Evolutionary conservation across 352 stramenopile species (phyloP), one percentile per base, ranked within the genome.

Genomic region (Globisporangium alternatum): DNA sequence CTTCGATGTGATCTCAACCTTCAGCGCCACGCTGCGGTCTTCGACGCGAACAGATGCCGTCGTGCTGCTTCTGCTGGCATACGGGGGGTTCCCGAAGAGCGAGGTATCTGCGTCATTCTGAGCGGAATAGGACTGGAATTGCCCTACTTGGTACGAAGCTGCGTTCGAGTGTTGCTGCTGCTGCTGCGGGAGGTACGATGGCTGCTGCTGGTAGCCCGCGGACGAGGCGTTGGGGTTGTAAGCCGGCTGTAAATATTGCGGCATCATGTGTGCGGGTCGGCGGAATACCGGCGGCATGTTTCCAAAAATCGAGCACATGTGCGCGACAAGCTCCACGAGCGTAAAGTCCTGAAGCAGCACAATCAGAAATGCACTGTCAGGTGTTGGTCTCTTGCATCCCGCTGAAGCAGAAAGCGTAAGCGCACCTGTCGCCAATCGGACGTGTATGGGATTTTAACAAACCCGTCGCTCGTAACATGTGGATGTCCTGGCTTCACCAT

Each of bases 301-400:
- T 43, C 88, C 86, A 60, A 96, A 96, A 47, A 96, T 93, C n/a
- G 85, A 95, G 74, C 88, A 95, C 75, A 95, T 90, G 65, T 93
- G 87, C 8, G 86, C 88, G 3, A 96, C 82, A 17, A 96, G 75
- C 60, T 96, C 88, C 15, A 93, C 80, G 56, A 96, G 62, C 28
- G 84, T 96, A 65, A 86, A 91, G 43, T 96, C 86, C 77, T 89
- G 41, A 17, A 60, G 45, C 35, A 56, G 31, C 17, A 21, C 43
- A 47, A 15, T 49, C 2, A 66, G 60, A 54, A 56, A 66, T 12
- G 8, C 9, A 2, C 15, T 49, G 15, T 47, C 15, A 47, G 41
- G 17, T n/a, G n/a, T 47, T n/a, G 41, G 13, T 9, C 22, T 22
- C 3, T 37, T 37, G 15, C 21, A 48, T 30, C 19, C 15, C 21